Base-by-base conservation (phyloP, 176 grass and related monocot species). In the Oryza officinalis region DNA sequence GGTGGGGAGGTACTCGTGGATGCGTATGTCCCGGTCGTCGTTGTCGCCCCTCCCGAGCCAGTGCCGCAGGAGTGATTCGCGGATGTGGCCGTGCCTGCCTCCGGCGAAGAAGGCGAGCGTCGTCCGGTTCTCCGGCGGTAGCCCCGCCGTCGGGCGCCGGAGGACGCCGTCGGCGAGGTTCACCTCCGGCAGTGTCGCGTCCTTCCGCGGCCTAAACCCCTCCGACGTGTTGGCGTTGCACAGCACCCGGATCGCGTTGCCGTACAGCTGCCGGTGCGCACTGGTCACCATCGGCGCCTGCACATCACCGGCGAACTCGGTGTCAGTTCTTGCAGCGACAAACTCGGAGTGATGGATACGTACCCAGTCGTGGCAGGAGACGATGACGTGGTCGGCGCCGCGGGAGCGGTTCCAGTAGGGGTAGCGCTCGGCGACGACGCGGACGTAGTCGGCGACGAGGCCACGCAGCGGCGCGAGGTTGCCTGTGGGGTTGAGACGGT, bases 171-270 rank as follows among this genome's bases (percentile, higher is more conserved):
- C 95, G 25, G 87, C 75, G 65, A 98, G 86, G 87, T 98, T 90
- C 61, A 98, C 91, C 72, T 94, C 92, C 30, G 95, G 88, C 65
- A 95, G 87, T 23, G 95, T 94, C 13, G 92, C 90, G 76, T 98
- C 95, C 83, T 93, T 94, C 50, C 86, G 71, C 22, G 87, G 90
- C 23, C 10, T 37, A 88, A 98, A 98, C 0, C 95, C 91, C 26
- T 98, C 91, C 3, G 95, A 93, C 1, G 91, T 91, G 86, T 98
- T 98, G n/a, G 95, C 92, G 74, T 98, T 95, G 87, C 95, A 98
- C 33, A 98, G 76, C 37, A 94, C 95, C 6, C 92, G 81, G 80
- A 95, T 93, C 0, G 91, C 72, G 83, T 98, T 98, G 50, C 38
- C 12, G 71, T 92, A 84, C 17, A 98, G 89, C 59, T 95, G 79